Conservation (phyloP, 2,329 filamentous ascomycete genomes). For the Colletotrichum gloeosporioides region DNA sequence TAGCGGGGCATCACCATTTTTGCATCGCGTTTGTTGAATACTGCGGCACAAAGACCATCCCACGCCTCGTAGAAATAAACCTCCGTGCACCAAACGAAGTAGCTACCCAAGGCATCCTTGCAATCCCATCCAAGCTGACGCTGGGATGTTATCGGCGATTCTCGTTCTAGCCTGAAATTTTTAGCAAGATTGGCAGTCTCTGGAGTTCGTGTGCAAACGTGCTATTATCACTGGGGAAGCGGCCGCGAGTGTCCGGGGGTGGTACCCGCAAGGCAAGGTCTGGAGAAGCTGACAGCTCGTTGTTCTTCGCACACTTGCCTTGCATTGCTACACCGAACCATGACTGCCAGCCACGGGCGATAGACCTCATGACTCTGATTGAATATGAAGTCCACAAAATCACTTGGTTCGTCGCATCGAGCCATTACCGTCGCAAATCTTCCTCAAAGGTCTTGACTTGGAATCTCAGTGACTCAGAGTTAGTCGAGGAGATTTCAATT, state of each 20-base stretch:
- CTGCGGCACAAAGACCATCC: not conserved
- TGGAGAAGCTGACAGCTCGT: not conserved
- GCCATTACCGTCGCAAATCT: not conserved
- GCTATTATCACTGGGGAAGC: not conserved
- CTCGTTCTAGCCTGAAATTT: not conserved
- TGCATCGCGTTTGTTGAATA: not conserved
- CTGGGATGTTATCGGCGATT: not conserved
- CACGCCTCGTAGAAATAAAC: not conserved
- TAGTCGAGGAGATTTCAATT: not conserved
- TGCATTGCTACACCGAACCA: not conserved
- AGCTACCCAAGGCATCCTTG: not conserved
- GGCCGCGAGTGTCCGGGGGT: not conserved
- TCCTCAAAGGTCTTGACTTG: not conserved
- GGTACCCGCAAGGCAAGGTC: not conserved
- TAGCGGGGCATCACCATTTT: not conserved
- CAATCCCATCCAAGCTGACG: not conserved
- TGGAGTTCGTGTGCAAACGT: not conserved
- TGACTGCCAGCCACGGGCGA: not conserved
- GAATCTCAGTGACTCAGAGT: not conserved
- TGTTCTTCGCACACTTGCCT: not conserved
- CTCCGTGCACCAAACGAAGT: not conserved
- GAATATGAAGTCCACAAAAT: not conserved
- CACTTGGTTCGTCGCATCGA: not conserved
- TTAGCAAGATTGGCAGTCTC: not conserved
- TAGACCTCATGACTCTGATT: not conserved